Evolutionary conservation across 1,284 basidiomycete species (phyloP).

Genomic region (Trametes pubescens): DNA sequence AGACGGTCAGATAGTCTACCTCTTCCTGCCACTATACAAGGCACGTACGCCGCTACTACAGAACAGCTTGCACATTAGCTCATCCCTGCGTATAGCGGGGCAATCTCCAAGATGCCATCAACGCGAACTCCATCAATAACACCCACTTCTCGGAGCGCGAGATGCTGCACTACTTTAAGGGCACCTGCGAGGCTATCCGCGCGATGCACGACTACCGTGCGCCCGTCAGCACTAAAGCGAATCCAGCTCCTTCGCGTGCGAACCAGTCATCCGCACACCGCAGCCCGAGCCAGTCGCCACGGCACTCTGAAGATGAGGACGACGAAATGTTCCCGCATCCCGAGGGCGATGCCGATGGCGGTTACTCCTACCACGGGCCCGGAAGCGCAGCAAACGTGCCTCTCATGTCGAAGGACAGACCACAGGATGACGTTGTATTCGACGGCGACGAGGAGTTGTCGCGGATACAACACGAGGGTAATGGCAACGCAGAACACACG

Average conservation of each 20-base stretch:
- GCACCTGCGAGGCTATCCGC: conserved; percentile 91
- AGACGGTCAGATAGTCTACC: conserved; percentile 95
- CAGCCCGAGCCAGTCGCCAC: conserved; percentile 27
- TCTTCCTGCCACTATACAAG: conserved; percentile 91
- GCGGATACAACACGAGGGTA: conserved; percentile 41
- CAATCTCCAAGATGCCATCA: conserved; percentile 96
- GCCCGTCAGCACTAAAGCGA: conserved; percentile 47
- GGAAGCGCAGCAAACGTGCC: conserved; percentile 53
- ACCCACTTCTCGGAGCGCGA: conserved; percentile 88
- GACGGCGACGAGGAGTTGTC: conserved; percentile 78
- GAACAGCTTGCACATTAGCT: conserved; percentile 3
- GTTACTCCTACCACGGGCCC: conserved; percentile 72
- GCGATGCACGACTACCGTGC: conserved; percentile 92
- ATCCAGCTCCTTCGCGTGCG: conserved; percentile 37
- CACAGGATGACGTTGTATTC: conserved; percentile 68
- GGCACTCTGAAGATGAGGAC: conserved; percentile 58
- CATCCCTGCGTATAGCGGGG: conserved; percentile 62
- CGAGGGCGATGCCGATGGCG: conserved; percentile 73
- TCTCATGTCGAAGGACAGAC: conserved; percentile 58
- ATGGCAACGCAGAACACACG: conserved; percentile 47
- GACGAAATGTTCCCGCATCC: conserved; percentile 75
- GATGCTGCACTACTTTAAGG: conserved; percentile 90
- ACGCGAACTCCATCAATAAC: conserved; percentile 84
- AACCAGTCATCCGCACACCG: conserved; percentile 37
- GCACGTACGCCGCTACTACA: conserved; percentile 51